phyloP scores from a whole-genome alignment of 768 basidiomycete species.

The Lactifluus subvellereus region DNA sequence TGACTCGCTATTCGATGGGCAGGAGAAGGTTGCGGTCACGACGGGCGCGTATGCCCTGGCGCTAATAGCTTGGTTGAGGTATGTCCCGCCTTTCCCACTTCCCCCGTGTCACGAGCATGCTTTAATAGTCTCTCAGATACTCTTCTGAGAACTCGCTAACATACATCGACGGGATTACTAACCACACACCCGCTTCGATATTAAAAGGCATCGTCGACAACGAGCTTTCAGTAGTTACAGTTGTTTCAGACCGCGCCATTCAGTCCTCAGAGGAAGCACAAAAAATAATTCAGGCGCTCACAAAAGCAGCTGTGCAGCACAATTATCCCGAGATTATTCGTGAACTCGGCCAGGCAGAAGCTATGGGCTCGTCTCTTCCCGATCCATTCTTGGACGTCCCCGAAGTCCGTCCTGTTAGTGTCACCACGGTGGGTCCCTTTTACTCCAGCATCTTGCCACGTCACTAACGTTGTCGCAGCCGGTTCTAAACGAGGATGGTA shows the following conservation, averaged over 20 bases:
- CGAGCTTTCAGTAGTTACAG: constrained; percentile 42
- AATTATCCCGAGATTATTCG: constrained; percentile 45
- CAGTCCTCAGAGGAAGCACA: constrained; percentile 50
- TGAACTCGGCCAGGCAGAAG: constrained; percentile 52
- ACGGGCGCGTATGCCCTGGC: constrained; percentile 62
- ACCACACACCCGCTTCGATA: constrained; percentile 26
- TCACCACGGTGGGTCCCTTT: constrained; percentile 33
- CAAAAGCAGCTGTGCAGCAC: constrained; percentile 53
- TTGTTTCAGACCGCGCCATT: constrained; percentile 56
- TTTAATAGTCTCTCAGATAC: constrained; percentile 34
- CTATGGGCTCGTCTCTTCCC: constrained; percentile 34
- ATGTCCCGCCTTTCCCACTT: constrained; percentile 18
- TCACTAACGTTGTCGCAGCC: constrained; percentile 1
- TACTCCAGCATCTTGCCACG: not conserved
- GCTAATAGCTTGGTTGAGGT: constrained; percentile 56
- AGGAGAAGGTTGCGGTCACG: constrained; percentile 46
- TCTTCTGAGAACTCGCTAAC: constrained; percentile 30
- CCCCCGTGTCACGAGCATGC: not conserved
- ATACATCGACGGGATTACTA: constrained; percentile 13
- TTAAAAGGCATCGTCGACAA: constrained; percentile 39
- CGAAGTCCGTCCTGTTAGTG: constrained; percentile 55
- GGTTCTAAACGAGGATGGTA: constrained; percentile 25
- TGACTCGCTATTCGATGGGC: constrained; percentile 44
- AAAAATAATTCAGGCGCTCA: constrained; percentile 49
- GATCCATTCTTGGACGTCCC: constrained; percentile 51